Evolutionary conservation across 208 protist genomes (phyloP), one percentile per base, ranked within the genome.

Genomic region (Trypanosoma rangeli): DNA sequence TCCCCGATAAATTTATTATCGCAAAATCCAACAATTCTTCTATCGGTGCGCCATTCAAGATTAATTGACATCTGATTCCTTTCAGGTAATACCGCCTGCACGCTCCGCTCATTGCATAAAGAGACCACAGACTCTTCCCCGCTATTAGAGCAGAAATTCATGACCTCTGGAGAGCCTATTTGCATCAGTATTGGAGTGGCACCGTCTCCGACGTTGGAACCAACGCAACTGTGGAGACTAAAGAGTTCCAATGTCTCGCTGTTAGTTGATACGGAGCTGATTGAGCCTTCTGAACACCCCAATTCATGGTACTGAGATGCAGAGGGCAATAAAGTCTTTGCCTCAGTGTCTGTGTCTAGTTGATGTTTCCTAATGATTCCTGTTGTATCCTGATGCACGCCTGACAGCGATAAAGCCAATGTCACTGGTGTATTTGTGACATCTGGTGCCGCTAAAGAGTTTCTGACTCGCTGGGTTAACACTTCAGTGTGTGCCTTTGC

Each of bases 101-200:
- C 48, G 15, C 9, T 9, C 29, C 0, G 49, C 16, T 50, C 31
- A 4, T 15, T 46, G n/a, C 7, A 4, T 9, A 18, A 31, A 59
- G n/a, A 20, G 48, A 10, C 0, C n/a, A 20, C n/a, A 13, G 9
- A 24, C 5, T 16, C 29, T 1, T 35, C 29, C 28, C 16, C 15
- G 15, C 20, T 52, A 1, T 24, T 31, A 9, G 12, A 3, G n/a
- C 7, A n/a, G 5, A 49, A 20, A 0, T 42, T 37, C 22, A 71
- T 29, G 24, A 33, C 66, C 24, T 63, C 59, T 35, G 39, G 59
- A 18, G 66, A 71, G 31, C 66, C 66, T 53, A 71, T 71, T 58
- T 64, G 66, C 33, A 71, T 20, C 33, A 0, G 9, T 33, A 35
- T 7, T 18, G 3, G n/a, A 33, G 24, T 18, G 12, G 12, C 42